Percentiles rank a stretch among this genome's conserved stretches.
These are phyloP conservation scores for Akanthomyces uredinophilus DNA, from an alignment of 2,329 filamentous ascomycete species.

Conservation along the genomic window DNA sequence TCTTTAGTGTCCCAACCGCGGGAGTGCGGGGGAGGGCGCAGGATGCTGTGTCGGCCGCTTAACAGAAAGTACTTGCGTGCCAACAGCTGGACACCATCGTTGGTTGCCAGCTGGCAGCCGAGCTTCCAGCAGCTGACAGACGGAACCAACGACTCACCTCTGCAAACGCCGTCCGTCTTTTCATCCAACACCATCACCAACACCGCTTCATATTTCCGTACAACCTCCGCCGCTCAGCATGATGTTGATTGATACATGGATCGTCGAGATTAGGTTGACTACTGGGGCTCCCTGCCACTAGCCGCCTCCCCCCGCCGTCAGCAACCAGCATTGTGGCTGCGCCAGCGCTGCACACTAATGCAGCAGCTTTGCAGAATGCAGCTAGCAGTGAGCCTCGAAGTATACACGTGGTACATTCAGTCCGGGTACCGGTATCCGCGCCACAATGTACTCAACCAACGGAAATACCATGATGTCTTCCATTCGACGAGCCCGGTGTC, in stretches of 20 bases:
- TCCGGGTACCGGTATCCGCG: background rate
- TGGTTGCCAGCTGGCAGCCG: background rate
- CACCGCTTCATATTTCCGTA: slow-evolving; percentile 1
- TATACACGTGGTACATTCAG: background rate
- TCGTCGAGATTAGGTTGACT: slow-evolving; percentile 27
- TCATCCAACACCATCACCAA: background rate
- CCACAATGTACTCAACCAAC: background rate
- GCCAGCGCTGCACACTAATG: slow-evolving; percentile 10
- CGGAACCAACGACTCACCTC: background rate
- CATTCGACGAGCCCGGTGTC: background rate
- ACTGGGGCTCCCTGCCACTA: slow-evolving; percentile 2
- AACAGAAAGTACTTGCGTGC: background rate
- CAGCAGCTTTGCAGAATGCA: slow-evolving; percentile 6
- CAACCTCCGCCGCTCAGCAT: background rate
- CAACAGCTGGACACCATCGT: background rate
- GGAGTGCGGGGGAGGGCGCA: background rate
- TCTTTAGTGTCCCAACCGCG: background rate
- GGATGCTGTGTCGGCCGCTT: background rate
- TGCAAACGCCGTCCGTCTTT: background rate
- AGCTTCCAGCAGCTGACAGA: background rate
- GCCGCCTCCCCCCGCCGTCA: background rate
- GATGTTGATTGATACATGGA: slow-evolving; percentile 14
- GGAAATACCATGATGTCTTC: background rate
- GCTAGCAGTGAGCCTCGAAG: background rate
- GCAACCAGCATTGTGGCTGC: slow-evolving; percentile 9